These are phyloP conservation scores for Pestalotiopsis sp. DNA, from an alignment of 2,329 filamentous ascomycete species.

Conservation along the genomic window DNA sequence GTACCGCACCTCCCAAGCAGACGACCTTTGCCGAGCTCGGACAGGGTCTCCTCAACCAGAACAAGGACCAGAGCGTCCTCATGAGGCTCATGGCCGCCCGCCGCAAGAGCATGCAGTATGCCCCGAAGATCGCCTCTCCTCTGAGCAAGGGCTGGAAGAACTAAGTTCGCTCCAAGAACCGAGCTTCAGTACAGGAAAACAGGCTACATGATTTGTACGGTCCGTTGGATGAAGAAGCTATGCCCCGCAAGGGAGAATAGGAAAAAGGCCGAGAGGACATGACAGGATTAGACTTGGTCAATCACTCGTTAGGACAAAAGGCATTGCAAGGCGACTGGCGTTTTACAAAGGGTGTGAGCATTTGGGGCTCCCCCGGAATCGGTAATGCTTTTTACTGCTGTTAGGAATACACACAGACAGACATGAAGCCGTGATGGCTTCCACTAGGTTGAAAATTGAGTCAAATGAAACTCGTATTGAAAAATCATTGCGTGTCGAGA, in stretches of 20 bases:
- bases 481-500: no score
- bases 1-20: slow-evolving; percentile 58
- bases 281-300: neutral
- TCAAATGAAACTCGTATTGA: neutral
- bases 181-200: no score
- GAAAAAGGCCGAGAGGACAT: neutral
- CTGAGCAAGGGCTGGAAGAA: slow-evolving; percentile 58
- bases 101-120: slow-evolving; percentile 77
- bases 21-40: slow-evolving; percentile 39
- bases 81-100: slow-evolving; percentile 70
- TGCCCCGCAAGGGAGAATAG: neutral
- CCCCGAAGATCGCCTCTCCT: slow-evolving; percentile 74
- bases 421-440: neutral
- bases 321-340: slow-evolving; percentile 1
- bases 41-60: slow-evolving; percentile 44
- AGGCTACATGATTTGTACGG: no score
- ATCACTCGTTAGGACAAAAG: neutral
- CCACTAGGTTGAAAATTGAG: neutral
- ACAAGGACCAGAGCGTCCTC: slow-evolving; percentile 59
- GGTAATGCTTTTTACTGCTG: neutral
- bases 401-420: neutral
- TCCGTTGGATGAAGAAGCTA: neutral
- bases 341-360: neutral
- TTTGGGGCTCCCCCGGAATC: neutral
- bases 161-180: slow-evolving; percentile 14